Conservation (phyloP, 2,329 filamentous ascomycete genomes). For the Leptographium galeiforme region DNA sequence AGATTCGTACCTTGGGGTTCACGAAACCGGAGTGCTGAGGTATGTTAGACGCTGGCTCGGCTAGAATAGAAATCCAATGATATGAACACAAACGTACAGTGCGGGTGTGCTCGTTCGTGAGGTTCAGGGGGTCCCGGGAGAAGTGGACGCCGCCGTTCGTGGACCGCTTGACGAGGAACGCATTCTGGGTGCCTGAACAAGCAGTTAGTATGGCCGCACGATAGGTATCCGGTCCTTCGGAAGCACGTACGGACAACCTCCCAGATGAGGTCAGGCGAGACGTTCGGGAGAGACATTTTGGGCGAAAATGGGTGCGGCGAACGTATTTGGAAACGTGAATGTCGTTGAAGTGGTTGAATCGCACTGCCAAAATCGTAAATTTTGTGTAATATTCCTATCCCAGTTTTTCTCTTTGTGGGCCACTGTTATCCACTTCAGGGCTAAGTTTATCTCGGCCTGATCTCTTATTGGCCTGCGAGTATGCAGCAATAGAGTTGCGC, state of each 20-base stretch:
- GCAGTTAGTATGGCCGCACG: not conserved
- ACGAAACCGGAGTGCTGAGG: constrained; percentile 76
- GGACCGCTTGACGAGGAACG: constrained; percentile 85
- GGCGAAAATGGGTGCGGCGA: not conserved
- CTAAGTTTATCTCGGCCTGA: constrained; percentile 1
- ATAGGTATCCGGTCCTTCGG: not conserved
- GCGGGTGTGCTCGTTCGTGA: constrained; percentile 80
- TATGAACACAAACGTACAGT: constrained; percentile 46
- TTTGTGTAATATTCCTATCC: constrained; percentile 5
- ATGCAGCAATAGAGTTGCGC: not conserved
- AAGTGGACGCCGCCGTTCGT: constrained; percentile 69
- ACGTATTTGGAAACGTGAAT: not conserved
- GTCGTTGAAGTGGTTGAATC: constrained; percentile 1
- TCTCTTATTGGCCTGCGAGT: not conserved
- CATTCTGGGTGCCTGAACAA: constrained; percentile 64
- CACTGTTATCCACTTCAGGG: constrained; percentile 13
- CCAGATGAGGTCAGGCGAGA: constrained; percentile 89
- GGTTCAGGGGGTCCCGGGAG: constrained; percentile 88
- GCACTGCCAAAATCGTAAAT: constrained; percentile 1
- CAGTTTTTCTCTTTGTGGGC: constrained; percentile 24
- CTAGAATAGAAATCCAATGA: no score
- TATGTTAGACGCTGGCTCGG: not conserved
- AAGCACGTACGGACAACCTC: constrained; percentile 75
- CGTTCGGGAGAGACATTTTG: constrained; percentile 50
- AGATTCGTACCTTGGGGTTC: constrained; percentile 67